Evolutionary conservation across 2,329 filamentous ascomycete genomes (phyloP), one percentile per base, ranked within the genome.

Genomic region (Alternaria arborescens): DNA sequence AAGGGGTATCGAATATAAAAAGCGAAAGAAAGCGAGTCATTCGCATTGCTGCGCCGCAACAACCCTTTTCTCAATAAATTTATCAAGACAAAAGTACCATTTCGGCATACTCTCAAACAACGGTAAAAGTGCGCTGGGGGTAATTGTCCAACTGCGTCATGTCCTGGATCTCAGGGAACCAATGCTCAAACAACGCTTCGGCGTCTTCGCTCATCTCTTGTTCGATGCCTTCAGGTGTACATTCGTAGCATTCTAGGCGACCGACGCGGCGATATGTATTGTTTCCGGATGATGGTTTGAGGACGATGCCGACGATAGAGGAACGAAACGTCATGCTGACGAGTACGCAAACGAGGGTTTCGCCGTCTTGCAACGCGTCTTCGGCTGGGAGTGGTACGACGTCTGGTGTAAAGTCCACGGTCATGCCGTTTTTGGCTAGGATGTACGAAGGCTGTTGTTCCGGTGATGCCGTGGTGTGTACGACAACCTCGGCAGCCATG

Each of bases 241-340:
- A 77, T 30, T 77, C 76, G 51, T 77, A 78, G 61, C 74, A 77
- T 56, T 78, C 76, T 30, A 78, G 70, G 18, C 76, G 70, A 8
- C 75, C 76, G 8, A 78, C 64, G n/a, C 76, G 71, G 30, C 70
- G 74, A 43, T 76, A 77, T 7, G 62, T 58, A 26, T 71, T 68
- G 14, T 60, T 67, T 3, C 57, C 65, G 3, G 61, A 57, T 4
- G 58, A 60, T n/a, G 58, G 32, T 47, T 76, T 74, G 30, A 78
- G 65, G 0, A 78, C 70, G 8, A 78, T 53, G 2, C 76, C 76
- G 16, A 76, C 69, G 40, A 78, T 74, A 0, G 75, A 77, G 2
- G 73, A 73, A 5, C 76, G 72, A 57, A 71, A 78, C 4, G 76
- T 77, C 76, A 78, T 78, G 69, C 74, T 74, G 8, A 76, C 67